Conservation (phyloP, 1,284 basidiomycete genomes). For the Ustilago vetiveriae region DNA sequence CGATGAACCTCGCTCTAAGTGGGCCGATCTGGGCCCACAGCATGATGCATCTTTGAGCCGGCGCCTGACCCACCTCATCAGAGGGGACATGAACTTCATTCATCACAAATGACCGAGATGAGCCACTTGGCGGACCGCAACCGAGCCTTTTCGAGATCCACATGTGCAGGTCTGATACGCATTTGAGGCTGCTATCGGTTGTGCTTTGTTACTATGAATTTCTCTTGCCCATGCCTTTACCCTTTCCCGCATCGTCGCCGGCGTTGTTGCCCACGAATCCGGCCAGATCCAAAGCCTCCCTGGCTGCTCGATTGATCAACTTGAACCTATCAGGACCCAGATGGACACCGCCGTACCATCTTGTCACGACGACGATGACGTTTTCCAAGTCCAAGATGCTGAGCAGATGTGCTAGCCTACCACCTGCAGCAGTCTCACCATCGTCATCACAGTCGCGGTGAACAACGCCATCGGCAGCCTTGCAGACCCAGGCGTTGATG, state of each 20-base stretch:
- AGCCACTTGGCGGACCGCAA: no score
- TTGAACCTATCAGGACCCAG: slow-evolving; percentile 66
- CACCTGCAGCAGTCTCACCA: slow-evolving; percentile 67
- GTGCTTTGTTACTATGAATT: slow-evolving; percentile 16
- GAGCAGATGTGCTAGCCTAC: slow-evolving; percentile 65
- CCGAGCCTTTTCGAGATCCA: no score
- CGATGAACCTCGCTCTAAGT: no score
- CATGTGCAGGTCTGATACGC: no score
- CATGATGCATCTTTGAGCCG: no score
- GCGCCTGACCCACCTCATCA: no score
- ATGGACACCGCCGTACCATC: slow-evolving; percentile 64
- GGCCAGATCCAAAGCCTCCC: slow-evolving; percentile 58
- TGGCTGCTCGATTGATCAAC: slow-evolving; percentile 61
- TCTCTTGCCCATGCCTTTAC: slow-evolving; percentile 27
- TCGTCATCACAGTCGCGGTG: slow-evolving; percentile 66
- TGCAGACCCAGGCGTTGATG: slow-evolving; percentile 66
- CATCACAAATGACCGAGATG: no score
- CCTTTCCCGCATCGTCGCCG: slow-evolving; percentile 5
- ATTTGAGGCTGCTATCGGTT: no score
- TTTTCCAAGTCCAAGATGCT: slow-evolving; percentile 59
- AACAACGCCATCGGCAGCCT: slow-evolving; percentile 40
- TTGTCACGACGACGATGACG: slow-evolving; percentile 63
- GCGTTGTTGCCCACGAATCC: slow-evolving; percentile 41
- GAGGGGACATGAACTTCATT: no score
- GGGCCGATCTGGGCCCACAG: no score